Percentiles rank a stretch among this genome's conserved stretches.
These are phyloP conservation scores for Lachnellula hyalina DNA, from an alignment of 2,329 filamentous ascomycete species.

Conservation along the genomic window DNA sequence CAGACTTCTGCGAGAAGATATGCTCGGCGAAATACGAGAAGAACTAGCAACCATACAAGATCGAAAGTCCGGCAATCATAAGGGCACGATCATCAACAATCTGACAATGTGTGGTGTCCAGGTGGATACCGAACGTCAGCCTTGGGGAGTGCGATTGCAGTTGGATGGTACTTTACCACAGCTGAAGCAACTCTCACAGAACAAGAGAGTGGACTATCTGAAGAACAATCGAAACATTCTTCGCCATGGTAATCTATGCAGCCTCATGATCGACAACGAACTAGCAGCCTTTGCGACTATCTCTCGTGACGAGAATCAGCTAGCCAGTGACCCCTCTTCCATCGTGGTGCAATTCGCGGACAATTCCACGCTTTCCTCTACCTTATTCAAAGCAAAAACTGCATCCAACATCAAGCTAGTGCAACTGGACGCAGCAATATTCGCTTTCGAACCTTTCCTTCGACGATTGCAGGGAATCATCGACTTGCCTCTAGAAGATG, in stretches of 20 bases:
- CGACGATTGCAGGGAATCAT: constrained; percentile 50
- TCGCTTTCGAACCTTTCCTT: constrained; percentile 65
- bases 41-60: constrained; percentile 49
- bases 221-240: constrained; percentile 45
- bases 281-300: constrained; percentile 58
- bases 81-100: constrained; percentile 34
- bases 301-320: constrained; percentile 43
- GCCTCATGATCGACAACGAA: constrained; percentile 45
- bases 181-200: constrained; percentile 30
- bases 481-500: constrained; percentile 50
- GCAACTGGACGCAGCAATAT: constrained; percentile 59
- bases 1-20: constrained; percentile 65
- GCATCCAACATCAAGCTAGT: constrained; percentile 42
- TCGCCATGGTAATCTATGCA: constrained; percentile 57
- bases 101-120: constrained; percentile 36
- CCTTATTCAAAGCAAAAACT: constrained; percentile 40
- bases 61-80: constrained; percentile 41
- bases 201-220: constrained; percentile 41
- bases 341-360: constrained; percentile 49
- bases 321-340: constrained; percentile 40
- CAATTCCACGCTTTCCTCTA: constrained; percentile 38
- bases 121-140: constrained; percentile 18
- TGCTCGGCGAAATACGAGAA: constrained; percentile 60
- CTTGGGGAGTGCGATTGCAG: constrained; percentile 38
- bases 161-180: constrained; percentile 40